Percentiles rank a stretch among this genome's conserved stretches.
Evolutionary conservation across 176 grass and related monocot genomes (phyloP).

Genomic region (Dendrocalamus sinicus): DNA sequence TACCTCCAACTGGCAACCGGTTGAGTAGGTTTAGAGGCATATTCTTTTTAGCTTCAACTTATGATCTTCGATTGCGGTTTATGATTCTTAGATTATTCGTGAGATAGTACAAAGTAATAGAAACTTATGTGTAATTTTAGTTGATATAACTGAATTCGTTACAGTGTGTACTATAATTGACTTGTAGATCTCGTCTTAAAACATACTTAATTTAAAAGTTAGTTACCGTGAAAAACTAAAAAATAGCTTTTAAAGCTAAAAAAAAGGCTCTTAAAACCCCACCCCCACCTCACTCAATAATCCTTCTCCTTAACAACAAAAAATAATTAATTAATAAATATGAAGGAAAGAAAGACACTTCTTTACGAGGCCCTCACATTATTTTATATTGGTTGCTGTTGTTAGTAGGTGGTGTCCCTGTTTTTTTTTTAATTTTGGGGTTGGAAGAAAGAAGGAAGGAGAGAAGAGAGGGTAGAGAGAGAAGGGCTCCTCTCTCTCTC

Average conservation of each 20-base stretch:
- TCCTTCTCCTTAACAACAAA: constrained; percentile 25
- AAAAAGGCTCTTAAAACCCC: neutral
- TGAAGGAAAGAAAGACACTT: constrained; percentile 15
- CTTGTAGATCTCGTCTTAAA: no score
- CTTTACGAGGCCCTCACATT: neutral
- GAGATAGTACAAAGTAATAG: no score
- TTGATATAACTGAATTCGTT: no score
- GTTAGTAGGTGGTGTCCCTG: constrained; percentile 41
- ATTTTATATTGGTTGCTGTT: constrained; percentile 46
- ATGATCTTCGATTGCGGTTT: no score
- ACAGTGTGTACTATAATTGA: no score
- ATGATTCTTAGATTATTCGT: no score
- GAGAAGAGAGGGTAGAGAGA: neutral
- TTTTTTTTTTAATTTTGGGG: constrained; percentile 3
- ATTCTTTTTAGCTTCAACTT: no score
- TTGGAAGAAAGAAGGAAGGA: neutral
- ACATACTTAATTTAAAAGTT: no score
- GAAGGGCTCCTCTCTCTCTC: constrained; percentile 2
- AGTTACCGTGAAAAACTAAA: no score
- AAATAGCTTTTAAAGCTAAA: no score
- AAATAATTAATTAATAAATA: constrained; percentile 33
- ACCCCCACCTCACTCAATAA: constrained; percentile 56
- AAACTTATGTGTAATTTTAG: no score
- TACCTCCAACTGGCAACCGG: constrained; percentile 26
- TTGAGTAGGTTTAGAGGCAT: constrained; percentile 17